phyloP scores from a whole-genome alignment of 1,284 basidiomycete species.

The Leccinum pallidistipes region DNA sequence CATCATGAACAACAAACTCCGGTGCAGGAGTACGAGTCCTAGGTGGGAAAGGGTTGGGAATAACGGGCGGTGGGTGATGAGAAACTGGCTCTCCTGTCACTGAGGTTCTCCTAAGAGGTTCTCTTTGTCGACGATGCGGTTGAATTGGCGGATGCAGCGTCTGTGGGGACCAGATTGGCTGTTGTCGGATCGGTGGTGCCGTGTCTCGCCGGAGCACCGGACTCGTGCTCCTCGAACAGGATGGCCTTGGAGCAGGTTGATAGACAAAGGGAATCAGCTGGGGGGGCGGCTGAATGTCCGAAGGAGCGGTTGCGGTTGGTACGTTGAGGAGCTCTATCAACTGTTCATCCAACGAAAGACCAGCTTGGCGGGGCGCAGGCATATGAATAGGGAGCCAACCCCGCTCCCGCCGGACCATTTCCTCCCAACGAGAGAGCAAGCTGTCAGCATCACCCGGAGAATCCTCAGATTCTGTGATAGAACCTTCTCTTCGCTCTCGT shows the following conservation, averaged over 20 bases:
- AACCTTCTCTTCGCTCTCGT: conserved; percentile 14
- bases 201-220: conserved; percentile 28
- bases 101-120: conserved; percentile 8
- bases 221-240: conserved; percentile 47
- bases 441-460: conserved; percentile 30
- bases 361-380: conserved; percentile 43
- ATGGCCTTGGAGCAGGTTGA: conserved; percentile 43
- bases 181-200: conserved; percentile 24
- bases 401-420: conserved; percentile 21
- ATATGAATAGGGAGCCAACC: conserved; percentile 37
- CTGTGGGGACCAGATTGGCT: conserved; percentile 23
- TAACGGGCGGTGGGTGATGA: conserved; percentile 11
- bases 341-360: conserved; percentile 55
- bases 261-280: conserved; percentile 54
- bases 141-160: conserved; percentile 13
- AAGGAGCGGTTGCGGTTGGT: conserved; percentile 39
- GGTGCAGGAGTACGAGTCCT: conserved; percentile 13
- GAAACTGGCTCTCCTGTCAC: not conserved
- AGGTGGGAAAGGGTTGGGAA: conserved; percentile 7
- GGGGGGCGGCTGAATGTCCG: conserved; percentile 51
- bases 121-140: conserved; percentile 9
- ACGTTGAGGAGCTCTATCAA: conserved; percentile 58
- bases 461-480: conserved; percentile 29
- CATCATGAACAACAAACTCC: conserved; percentile 7
- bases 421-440: conserved; percentile 24